phyloP scores from a whole-genome alignment of 805 yeast species.

The Candida awuae region DNA sequence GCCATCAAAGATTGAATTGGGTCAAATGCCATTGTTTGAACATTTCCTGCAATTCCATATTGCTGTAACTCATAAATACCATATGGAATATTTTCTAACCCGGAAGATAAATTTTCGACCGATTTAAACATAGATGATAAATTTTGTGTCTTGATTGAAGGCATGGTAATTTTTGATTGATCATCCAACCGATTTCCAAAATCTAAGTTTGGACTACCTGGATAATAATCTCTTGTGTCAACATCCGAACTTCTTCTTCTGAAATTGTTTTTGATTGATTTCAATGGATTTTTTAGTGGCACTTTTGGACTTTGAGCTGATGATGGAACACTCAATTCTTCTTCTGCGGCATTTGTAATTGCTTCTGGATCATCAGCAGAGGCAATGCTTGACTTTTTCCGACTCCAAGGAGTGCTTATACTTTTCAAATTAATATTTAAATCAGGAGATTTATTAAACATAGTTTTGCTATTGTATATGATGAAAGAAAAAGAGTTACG shows the following conservation, averaged over 20 bases:
- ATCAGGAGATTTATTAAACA: conserved; percentile 7
- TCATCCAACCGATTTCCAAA: conserved; percentile 7
- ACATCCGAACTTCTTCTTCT: conserved; percentile 8
- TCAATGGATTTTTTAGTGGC: conserved; percentile 8
- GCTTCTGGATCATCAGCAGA: not conserved
- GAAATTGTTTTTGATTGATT: conserved; percentile 10
- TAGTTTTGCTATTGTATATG: not conserved
- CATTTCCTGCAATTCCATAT: conserved; percentile 59
- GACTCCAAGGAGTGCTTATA: conserved; percentile 7
- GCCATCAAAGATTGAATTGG: conserved; percentile 86
- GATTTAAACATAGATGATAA: conserved; percentile 13
- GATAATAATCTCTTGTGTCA: conserved; percentile 14
- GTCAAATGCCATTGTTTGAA: conserved; percentile 68
- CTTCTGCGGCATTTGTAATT: not conserved
- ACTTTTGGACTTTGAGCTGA: not conserved
- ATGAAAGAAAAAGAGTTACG: not conserved
- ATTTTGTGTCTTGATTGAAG: conserved; percentile 6
- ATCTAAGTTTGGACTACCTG: conserved; percentile 16
- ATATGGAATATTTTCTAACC: conserved; percentile 24
- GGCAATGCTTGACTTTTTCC: not conserved
- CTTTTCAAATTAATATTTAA: conserved; percentile 6
- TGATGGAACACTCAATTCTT: not conserved
- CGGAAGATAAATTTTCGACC: conserved; percentile 24
- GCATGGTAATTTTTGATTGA: not conserved
- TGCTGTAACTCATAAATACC: conserved; percentile 26